Evolutionary conservation across 768 basidiomycete species (phyloP), one percentile per base, ranked within the genome.

Genomic region (Suillus spraguei): DNA sequence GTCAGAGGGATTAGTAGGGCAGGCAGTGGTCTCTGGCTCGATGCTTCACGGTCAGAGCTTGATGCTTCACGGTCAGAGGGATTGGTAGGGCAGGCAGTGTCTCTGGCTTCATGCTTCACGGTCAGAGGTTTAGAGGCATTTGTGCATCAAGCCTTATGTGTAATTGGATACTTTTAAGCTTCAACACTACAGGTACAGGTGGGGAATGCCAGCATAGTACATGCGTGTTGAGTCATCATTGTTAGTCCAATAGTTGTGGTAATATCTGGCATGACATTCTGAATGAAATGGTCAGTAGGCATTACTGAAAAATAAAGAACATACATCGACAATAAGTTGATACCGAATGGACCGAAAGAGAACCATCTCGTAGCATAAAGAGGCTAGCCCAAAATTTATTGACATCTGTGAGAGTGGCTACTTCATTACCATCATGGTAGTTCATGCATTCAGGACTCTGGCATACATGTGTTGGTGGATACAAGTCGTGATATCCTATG

Each of bases 251-350:
- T 63, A 63, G 56, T 59, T 50, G 39, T n/a, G 63, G 54, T 71
- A 62, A 60, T 73, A 73, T 46, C 63, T 61, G 6, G 35, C n/a
- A n/a, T 66, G 41, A 42, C 71, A 72, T 41, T 55, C 71, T 71
- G 24, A 22, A 28, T 36, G 59, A 68, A 63, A 58, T 71, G 68
- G 47, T 64, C 60, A n/a, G 38, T 39, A 22, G 60, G 49, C 32
- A 67, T 70, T 17, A 38, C 70, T 68, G 4, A 35, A 28, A 39
- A 22, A 62, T 47, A 46, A 58, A 59, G 47, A 49, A 53, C 32
- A 28, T 53, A 68, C 66, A 14, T 41, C 64, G 64, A 59, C 74
- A 75, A 63, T 75, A 74, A 1, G 71, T 63, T 17, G 69, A 71
- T 4, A 68, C 68, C 1, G 68, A 67, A 59, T 71, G 71, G 5